Evolutionary conservation across 1,139 yeast genomes (phyloP).

Genomic region (Spencermartinsiella ligniputridi): DNA sequence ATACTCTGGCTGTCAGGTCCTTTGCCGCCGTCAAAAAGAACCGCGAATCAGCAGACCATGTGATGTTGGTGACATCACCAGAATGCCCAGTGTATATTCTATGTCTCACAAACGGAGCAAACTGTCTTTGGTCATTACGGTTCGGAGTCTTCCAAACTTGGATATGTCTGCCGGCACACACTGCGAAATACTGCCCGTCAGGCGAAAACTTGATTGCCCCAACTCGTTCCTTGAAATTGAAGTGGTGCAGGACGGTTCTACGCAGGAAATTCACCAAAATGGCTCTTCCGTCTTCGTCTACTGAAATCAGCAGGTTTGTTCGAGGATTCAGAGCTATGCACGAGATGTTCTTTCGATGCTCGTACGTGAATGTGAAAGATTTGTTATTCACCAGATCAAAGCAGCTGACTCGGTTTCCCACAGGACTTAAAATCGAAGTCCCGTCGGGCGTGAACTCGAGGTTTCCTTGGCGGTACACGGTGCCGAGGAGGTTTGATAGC

Average conservation of each 20-base stretch:
- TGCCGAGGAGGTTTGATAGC: conserved; percentile 86
- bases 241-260: conserved; percentile 88
- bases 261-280: conserved; percentile 80
- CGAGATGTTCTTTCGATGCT: conserved; percentile 81
- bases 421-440: conserved; percentile 77
- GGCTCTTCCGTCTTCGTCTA: conserved; percentile 87
- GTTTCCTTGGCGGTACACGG: conserved; percentile 91
- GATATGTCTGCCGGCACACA: conserved; percentile 74
- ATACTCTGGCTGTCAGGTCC: conserved; percentile 86
- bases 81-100: conserved; percentile 91
- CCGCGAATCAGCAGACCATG: conserved; percentile 90
- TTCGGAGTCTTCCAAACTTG: conserved; percentile 96
- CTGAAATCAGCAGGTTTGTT: conserved; percentile 74
- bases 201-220: conserved; percentile 78
- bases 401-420: conserved; percentile 87
- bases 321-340: conserved; percentile 80
- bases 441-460: conserved; percentile 87
- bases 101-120: conserved; percentile 92
- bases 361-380: conserved; percentile 86
- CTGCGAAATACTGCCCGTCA: conserved; percentile 82
- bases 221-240: conserved; percentile 82
- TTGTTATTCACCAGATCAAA: conserved; percentile 82
- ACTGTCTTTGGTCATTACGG: conserved; percentile 62
- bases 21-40: conserved; percentile 82
- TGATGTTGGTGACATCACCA: conserved; percentile 67